Conservation (phyloP, 371 early-diverging fungal species). For the Actinomortierella wolfii region DNA sequence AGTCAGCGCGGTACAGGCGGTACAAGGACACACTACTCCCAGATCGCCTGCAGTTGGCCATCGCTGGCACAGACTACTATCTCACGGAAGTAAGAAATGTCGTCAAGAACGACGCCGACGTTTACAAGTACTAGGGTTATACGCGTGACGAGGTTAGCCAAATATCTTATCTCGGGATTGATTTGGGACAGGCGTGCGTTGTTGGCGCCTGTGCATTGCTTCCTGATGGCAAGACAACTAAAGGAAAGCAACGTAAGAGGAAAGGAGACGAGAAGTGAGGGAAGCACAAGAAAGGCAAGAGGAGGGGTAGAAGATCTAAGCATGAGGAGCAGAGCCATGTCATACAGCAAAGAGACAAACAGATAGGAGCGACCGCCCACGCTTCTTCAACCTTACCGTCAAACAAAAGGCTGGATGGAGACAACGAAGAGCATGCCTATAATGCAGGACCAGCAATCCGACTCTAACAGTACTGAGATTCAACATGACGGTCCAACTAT, state of each 20-base stretch:
- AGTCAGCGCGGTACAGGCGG: not conserved
- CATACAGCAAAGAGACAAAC: constrained; percentile 10
- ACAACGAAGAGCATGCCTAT: not conserved
- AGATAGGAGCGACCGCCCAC: not conserved
- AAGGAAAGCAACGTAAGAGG: not conserved
- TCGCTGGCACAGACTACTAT: not conserved
- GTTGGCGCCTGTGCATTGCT: constrained; percentile 13
- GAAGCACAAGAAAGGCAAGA: constrained; percentile 7
- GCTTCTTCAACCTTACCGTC: constrained; percentile 8
- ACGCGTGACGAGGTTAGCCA: not conserved
- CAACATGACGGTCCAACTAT: too few relatives aligned
- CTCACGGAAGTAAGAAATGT: not conserved
- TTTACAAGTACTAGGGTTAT: not conserved
- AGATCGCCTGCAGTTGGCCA: not conserved
- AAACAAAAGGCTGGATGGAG: constrained; percentile 21
- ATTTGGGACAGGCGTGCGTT: constrained; percentile 14
- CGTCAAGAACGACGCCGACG: not conserved
- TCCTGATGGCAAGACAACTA: not conserved
- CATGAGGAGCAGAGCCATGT: too few relatives aligned
- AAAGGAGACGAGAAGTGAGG: constrained; percentile 11
- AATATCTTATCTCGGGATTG: constrained; percentile 2
- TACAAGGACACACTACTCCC: not conserved
- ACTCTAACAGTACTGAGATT: too few relatives aligned
- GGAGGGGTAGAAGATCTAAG: too few relatives aligned
- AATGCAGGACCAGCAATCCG: too few relatives aligned